phyloP scores from a whole-genome alignment of 2,329 filamentous ascomycete species.

The Penicillium hesseltinei region DNA sequence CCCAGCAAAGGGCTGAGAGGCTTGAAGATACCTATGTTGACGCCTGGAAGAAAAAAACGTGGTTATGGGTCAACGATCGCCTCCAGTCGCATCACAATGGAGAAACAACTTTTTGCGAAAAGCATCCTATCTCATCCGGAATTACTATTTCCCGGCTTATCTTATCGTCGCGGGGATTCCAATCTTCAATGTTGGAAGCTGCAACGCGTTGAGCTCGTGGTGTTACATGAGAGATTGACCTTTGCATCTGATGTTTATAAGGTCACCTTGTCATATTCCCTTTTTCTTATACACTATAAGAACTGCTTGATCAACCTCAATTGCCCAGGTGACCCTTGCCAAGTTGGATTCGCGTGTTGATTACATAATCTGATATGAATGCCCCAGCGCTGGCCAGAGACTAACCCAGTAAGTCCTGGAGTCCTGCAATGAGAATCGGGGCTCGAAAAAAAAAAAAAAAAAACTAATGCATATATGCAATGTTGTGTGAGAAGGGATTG shows the following conservation, averaged over 20 bases:
- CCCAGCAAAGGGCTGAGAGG: conserved; percentile 30
- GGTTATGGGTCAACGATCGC: conserved; percentile 6
- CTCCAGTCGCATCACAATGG: conserved; percentile 3
- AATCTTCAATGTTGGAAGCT: background rate
- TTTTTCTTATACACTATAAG: background rate
- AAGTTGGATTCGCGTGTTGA: background rate
- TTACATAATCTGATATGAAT: conserved; percentile 6
- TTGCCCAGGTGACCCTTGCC: background rate
- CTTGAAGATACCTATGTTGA: conserved; percentile 34
- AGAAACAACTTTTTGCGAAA: conserved; percentile 23
- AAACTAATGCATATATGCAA: background rate
- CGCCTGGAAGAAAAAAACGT: conserved; percentile 3
- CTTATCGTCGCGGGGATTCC: conserved; percentile 23
- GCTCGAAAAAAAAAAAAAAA: background rate
- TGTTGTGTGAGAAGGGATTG: background rate
- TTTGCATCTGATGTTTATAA: background rate
- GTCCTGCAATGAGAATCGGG: background rate
- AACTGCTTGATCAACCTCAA: background rate
- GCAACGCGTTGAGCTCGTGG: background rate
- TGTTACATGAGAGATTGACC: too few species aligned
- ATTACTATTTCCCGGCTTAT: conserved; percentile 27
- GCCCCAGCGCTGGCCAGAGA: background rate
- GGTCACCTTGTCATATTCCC: too few species aligned
- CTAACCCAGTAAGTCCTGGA: background rate
- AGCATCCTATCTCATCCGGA: conserved; percentile 26